Conservation (phyloP, 139 green algal species). For the Chlorella sp. region DNA sequence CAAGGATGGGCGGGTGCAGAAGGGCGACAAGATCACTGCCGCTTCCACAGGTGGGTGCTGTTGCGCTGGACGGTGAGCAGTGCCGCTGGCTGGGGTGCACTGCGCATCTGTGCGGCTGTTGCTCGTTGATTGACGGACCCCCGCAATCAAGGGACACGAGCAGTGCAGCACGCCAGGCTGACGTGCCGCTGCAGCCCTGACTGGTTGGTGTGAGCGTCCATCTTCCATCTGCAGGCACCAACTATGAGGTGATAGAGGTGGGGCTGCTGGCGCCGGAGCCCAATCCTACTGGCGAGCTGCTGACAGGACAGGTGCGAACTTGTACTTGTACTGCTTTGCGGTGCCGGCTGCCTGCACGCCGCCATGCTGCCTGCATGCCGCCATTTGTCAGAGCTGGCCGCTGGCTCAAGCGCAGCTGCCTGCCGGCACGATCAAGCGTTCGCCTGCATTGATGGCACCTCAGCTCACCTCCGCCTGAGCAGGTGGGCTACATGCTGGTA, state of each 20-base stretch:
- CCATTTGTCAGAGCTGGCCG: no score
- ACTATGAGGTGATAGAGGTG: conserved; percentile 80
- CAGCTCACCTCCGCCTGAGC: neutral
- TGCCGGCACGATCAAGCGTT: no score
- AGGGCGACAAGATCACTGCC: conserved; percentile 63
- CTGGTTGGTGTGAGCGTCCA: no score
- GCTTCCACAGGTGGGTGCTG: conserved; percentile 40
- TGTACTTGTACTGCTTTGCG: no score
- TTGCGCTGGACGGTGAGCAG: neutral
- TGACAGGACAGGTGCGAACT: conserved; percentile 67
- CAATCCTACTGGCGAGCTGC: conserved; percentile 56
- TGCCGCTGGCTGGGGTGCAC: neutral
- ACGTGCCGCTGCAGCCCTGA: neutral
- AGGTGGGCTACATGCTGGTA: conserved; percentile 91
- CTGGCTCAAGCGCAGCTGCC: no score
- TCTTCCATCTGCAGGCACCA: conserved; percentile 1
- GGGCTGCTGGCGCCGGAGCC: conserved; percentile 75
- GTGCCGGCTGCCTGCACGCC: no score
- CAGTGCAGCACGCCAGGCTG: neutral
- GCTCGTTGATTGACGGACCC: no score
- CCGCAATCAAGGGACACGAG: no score
- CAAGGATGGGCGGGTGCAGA: conserved; percentile 71
- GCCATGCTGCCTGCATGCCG: no score
- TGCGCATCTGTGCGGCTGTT: neutral
- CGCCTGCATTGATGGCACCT: no score